A percentile compares a stretch with the other conserved stretches of the same genome.
phyloP scores from a whole-genome alignment of 2,329 filamentous ascomycete genomes.

The Mycocentrospora acerina region DNA sequence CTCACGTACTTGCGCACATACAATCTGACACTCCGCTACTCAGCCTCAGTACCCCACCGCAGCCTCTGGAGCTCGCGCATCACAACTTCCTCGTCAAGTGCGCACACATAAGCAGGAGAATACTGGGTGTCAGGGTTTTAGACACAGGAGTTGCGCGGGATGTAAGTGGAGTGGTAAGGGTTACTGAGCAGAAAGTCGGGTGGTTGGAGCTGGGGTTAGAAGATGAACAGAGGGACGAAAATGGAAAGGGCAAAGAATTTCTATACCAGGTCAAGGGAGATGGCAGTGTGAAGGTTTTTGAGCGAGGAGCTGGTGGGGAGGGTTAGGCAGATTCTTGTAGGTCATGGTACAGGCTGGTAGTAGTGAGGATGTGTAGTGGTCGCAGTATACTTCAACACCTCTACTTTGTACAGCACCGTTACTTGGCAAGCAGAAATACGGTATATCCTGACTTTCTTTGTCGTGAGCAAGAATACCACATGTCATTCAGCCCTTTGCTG shows the following conservation, averaged over 20 bases:
- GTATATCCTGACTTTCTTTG: no score
- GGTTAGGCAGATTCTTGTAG: conserved; percentile 3
- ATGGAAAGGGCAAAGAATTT: conserved; percentile 64
- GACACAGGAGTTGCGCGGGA: conserved; percentile 89
- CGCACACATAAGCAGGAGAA: conserved; percentile 72
- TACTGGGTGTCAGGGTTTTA: conserved; percentile 72
- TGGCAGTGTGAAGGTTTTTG: conserved; percentile 80
- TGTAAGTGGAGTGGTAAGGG: conserved; percentile 82
- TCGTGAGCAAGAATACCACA: no score
- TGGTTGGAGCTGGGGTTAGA: conserved; percentile 32
- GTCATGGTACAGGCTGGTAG: background rate
- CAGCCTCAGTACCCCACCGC: conserved; percentile 48
- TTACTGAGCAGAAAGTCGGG: conserved; percentile 55
- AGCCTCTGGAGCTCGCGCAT: conserved; percentile 36
- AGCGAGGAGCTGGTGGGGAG: conserved; percentile 61
- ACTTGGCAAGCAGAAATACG: no score
- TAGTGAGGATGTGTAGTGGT: background rate
- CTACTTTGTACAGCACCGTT: no score
- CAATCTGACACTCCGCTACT: conserved; percentile 74
- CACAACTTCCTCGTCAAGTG: conserved; percentile 65
- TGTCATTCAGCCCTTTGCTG: no score
- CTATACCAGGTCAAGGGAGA: conserved; percentile 80
- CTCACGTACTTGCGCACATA: conserved; percentile 67
- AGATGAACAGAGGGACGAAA: conserved; percentile 25
- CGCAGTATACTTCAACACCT: no score